A percentile compares a stretch with the other conserved stretches of the same genome.
phyloP scores from a whole-genome alignment of 2,329 filamentous ascomycete species.

The Hymenoscyphus linearis region DNA sequence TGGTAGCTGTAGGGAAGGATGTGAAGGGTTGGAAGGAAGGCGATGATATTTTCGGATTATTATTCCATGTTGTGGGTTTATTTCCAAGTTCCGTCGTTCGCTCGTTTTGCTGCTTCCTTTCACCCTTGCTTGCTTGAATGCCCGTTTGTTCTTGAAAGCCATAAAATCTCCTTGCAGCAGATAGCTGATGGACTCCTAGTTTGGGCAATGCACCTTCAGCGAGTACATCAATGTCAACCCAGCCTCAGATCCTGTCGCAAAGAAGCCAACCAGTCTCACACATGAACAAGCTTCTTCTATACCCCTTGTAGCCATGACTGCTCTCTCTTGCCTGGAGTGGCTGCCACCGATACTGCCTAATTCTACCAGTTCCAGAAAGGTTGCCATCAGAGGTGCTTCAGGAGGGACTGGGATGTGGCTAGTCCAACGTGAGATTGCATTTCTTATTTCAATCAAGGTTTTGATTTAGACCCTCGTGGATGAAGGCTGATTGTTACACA shows the following conservation, averaged over 20 bases:
- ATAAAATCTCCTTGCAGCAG: not conserved
- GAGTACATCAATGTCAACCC: slow-evolving; percentile 28
- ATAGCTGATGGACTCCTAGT: slow-evolving; percentile 12
- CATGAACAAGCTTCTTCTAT: slow-evolving; percentile 41
- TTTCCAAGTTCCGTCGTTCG: not conserved
- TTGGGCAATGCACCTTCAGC: slow-evolving; percentile 30
- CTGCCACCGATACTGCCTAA: slow-evolving; percentile 15
- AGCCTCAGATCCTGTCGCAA: slow-evolving; percentile 21
- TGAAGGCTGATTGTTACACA: slow-evolving; percentile 7
- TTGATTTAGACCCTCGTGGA: not conserved
- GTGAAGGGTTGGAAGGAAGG: slow-evolving; percentile 32
- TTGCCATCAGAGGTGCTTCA: slow-evolving; percentile 27
- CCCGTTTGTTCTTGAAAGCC: not conserved
- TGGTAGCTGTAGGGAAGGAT: slow-evolving; percentile 32
- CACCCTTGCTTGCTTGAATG: not conserved
- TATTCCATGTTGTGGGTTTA: slow-evolving; percentile 24
- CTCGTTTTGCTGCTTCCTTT: not conserved
- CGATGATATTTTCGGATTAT: slow-evolving; percentile 34
- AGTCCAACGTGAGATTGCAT: slow-evolving; percentile 22
- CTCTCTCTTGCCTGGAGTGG: slow-evolving; percentile 31
- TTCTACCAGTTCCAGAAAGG: slow-evolving; percentile 15
- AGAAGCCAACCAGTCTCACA: slow-evolving; percentile 37
- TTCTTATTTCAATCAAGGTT: not conserved
- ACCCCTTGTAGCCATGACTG: slow-evolving; percentile 39
- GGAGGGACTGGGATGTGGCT: slow-evolving; percentile 29